Percentiles rank a stretch among this genome's conserved stretches.
phyloP scores from a whole-genome alignment of 78 protist genomes.

The Planoprotostelium fungivorum region DNA sequence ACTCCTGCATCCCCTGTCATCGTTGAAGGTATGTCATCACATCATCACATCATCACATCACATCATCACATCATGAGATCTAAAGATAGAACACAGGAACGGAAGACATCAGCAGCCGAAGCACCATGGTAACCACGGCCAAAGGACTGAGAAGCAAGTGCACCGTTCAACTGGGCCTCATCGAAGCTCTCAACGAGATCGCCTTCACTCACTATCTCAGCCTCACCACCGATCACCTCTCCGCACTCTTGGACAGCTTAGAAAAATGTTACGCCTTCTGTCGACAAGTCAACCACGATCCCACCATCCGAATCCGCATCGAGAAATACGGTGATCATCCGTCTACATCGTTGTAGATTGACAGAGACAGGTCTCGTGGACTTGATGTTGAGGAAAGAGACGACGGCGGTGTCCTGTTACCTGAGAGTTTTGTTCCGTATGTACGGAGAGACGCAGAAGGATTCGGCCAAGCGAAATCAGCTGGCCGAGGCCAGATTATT shows the following conservation, averaged over 20 bases:
- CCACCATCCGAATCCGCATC: background rate
- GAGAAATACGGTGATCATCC: background rate
- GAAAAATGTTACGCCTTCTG: background rate
- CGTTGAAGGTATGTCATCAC: too few species aligned
- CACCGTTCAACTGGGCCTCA: conserved; percentile 41
- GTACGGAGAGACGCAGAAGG: background rate
- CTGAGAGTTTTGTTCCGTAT: background rate
- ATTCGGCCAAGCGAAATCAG: background rate
- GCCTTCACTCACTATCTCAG: conserved; percentile 49
- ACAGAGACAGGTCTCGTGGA: background rate
- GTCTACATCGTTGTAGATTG: background rate
- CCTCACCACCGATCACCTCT: conserved; percentile 46
- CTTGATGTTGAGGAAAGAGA: background rate
- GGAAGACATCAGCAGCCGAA: too few species aligned
- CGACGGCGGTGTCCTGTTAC: background rate
- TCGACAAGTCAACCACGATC: background rate
- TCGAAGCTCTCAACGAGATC: conserved; percentile 63
- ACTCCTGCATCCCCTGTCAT: background rate
- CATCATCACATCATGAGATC: too few species aligned
- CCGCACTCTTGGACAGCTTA: background rate
- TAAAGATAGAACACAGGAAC: too few species aligned
- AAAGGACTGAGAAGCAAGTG: conserved; percentile 35
- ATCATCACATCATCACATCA: too few species aligned
- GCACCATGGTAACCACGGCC: background rate
- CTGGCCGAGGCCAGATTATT: background rate